Percentiles rank a stretch among this genome's conserved stretches.
Evolutionary conservation across 192 early-diverging fungal species (phyloP).

Genomic region (Entomortierella parvispora): DNA sequence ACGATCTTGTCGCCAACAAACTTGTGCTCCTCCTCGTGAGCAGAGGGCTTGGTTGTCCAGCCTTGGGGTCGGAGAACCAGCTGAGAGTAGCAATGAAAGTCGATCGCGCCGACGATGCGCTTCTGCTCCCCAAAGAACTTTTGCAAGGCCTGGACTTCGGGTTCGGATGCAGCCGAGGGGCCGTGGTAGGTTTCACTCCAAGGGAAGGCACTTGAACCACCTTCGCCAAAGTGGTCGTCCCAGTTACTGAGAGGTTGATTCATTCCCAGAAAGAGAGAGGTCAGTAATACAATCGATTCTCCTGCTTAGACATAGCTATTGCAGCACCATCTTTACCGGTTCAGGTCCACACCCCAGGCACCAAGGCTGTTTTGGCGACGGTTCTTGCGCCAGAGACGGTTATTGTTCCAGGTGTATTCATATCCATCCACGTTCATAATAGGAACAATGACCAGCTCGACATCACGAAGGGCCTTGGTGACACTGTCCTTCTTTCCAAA

Average conservation of each 20-base stretch:
- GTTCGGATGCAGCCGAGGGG: conserved; percentile 53
- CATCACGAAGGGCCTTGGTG: conserved; percentile 53
- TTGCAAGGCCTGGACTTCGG: conserved; percentile 58
- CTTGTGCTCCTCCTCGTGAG: conserved; percentile 44
- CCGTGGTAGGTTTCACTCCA: conserved; percentile 54
- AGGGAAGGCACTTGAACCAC: conserved; percentile 47
- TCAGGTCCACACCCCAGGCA: conserved; percentile 54
- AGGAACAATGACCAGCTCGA: conserved; percentile 65
- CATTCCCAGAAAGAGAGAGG: neutral
- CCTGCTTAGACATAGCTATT: too few species aligned
- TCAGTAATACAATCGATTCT: neutral
- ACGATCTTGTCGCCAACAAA: conserved; percentile 54
- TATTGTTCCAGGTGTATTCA: conserved; percentile 57
- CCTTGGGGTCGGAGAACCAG: conserved; percentile 68
- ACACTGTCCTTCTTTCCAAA: conserved; percentile 50
- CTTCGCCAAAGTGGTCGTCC: conserved; percentile 55
- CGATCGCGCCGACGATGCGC: conserved; percentile 64
- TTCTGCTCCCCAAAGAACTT: conserved; percentile 60
- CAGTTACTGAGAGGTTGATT: conserved; percentile 33
- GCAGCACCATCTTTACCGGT: too few species aligned
- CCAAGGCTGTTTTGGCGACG: conserved; percentile 39
- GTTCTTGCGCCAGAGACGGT: conserved; percentile 71
- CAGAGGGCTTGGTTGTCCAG: conserved; percentile 22
- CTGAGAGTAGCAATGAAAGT: conserved; percentile 69
- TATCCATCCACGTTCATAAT: conserved; percentile 71